These are phyloP conservation scores for Cytidiella melzeri DNA, from an alignment of 768 basidiomycete species.

Conservation along the genomic window DNA sequence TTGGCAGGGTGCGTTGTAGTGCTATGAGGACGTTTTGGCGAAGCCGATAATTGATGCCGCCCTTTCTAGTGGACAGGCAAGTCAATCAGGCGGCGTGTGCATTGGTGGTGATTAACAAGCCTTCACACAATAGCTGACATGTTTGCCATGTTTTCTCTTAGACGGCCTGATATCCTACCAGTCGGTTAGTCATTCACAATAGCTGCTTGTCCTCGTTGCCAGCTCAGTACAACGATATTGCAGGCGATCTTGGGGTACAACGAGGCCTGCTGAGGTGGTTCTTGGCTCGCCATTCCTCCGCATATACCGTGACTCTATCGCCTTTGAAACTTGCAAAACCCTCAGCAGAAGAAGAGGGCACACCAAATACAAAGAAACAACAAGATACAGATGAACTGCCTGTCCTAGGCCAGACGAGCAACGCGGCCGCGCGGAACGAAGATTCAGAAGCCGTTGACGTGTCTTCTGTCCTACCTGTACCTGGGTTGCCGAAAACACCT, in stretches of 20 bases:
- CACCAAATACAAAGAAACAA: neutral
- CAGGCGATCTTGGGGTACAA: conserved; percentile 84
- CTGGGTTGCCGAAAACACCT: conserved; percentile 11
- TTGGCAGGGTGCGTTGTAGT: conserved; percentile 49
- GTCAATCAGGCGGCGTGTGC: no score
- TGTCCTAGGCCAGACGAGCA: neutral
- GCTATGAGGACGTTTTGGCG: neutral
- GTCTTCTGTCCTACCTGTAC: conserved; percentile 19
- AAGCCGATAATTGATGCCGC: neutral
- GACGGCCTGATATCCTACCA: conserved; percentile 77
- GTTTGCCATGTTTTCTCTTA: conserved; percentile 86
- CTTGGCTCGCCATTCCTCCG: conserved; percentile 52
- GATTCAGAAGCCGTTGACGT: conserved; percentile 11
- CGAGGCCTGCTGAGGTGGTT: conserved; percentile 66
- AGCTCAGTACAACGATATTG: conserved; percentile 2
- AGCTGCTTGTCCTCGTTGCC: conserved; percentile 11
- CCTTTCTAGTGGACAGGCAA: conserved; percentile 54
- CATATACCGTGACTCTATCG: conserved; percentile 41
- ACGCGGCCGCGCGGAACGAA: neutral
- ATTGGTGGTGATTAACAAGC: conserved; percentile 10
- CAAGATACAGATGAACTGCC: conserved; percentile 6
- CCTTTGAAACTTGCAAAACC: conserved; percentile 39
- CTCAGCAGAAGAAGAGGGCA: conserved; percentile 11
- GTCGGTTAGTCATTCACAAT: conserved; percentile 33
- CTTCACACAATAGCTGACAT: conserved; percentile 59